Percentiles rank a stretch among this genome's conserved stretches.
phyloP scores from a whole-genome alignment of 306 rosid genomes.

The Begonia peltatifolia region DNA sequence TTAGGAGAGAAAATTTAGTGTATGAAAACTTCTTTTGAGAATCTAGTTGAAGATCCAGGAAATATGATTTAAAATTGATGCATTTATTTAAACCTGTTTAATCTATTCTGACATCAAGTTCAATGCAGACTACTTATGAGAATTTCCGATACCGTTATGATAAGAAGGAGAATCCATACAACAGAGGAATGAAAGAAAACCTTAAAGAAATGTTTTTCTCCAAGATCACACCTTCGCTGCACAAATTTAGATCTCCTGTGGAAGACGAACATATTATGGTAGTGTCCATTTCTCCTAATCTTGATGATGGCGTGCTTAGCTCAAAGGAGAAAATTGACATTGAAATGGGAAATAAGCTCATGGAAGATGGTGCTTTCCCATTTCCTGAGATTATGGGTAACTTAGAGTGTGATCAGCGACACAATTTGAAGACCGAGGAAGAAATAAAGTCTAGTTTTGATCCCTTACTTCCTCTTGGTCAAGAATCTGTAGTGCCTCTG shows the following conservation, averaged over 20 bases:
- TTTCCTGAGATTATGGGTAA: constrained; percentile 48
- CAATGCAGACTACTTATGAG: constrained; percentile 81
- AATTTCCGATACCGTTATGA: constrained; percentile 78
- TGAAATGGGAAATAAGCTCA: constrained; percentile 57
- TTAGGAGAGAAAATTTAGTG: too few relatives aligned
- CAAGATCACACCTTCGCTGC: constrained; percentile 32
- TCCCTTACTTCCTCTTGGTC: constrained; percentile 31
- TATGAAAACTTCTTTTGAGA: too few relatives aligned
- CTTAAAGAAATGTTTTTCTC: constrained; percentile 48
- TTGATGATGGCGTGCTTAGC: constrained; percentile 20
- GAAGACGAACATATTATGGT: constrained; percentile 33
- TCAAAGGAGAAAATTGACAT: constrained; percentile 64
- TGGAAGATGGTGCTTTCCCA: constrained; percentile 29
- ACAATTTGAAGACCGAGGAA: constrained; percentile 28
- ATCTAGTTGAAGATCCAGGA: too few relatives aligned
- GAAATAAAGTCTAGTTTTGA: constrained; percentile 32
- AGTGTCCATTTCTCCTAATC: constrained; percentile 29
- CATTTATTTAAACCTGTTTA: background rate
- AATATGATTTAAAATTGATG: too few relatives aligned
- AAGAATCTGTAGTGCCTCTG: constrained; percentile 26
- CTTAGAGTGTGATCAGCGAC: constrained; percentile 40
- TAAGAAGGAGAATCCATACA: constrained; percentile 68
- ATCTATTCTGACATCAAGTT: background rate
- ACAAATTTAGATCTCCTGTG: constrained; percentile 39
- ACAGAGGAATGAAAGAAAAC: constrained; percentile 39